These are phyloP conservation scores for Trichothecium roseum DNA, from an alignment of 2,329 filamentous ascomycete species.

Conservation along the genomic window DNA sequence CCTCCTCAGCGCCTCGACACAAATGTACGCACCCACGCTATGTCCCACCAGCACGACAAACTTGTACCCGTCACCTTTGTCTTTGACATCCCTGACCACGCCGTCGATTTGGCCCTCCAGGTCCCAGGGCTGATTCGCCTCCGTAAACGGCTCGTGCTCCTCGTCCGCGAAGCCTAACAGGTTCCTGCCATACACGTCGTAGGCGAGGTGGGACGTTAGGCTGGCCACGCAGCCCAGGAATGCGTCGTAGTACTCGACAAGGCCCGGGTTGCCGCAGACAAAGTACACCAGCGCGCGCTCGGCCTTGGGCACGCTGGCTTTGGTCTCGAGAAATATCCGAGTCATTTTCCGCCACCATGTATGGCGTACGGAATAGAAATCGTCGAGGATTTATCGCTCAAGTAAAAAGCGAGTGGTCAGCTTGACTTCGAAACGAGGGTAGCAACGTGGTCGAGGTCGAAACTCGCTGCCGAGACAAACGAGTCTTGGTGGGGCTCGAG, in stretches of 20 bases:
- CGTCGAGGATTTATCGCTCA: too few relatives aligned
- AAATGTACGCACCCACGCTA: conserved; percentile 64
- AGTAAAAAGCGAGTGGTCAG: too few relatives aligned
- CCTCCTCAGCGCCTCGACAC: conserved; percentile 55
- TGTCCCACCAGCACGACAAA: conserved; percentile 61
- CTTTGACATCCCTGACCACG: conserved; percentile 26
- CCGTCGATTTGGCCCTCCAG: conserved; percentile 43
- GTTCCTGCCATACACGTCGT: conserved; percentile 48
- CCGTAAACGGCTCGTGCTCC: conserved; percentile 36
- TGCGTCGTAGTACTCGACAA: conserved; percentile 61
- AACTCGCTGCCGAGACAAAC: too few relatives aligned
- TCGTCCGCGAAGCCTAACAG: conserved; percentile 47
- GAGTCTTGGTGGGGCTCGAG: too few relatives aligned
- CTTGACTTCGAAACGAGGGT: too few relatives aligned
- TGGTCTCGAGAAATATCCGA: too few relatives aligned
- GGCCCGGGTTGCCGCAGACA: conserved; percentile 66
- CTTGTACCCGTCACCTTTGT: conserved; percentile 30
- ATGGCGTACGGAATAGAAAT: too few relatives aligned
- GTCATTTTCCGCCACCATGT: too few relatives aligned
- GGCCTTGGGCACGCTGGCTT: too few relatives aligned
- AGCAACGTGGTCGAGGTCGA: too few relatives aligned
- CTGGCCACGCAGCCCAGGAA: conserved; percentile 51
- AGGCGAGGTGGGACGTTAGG: conserved; percentile 21
- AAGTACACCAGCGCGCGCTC: conserved; percentile 52
- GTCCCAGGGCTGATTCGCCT: conserved; percentile 32